Base-by-base conservation (phyloP, 2,329 filamentous ascomycete species). In the Exserohilum rostratum region DNA sequence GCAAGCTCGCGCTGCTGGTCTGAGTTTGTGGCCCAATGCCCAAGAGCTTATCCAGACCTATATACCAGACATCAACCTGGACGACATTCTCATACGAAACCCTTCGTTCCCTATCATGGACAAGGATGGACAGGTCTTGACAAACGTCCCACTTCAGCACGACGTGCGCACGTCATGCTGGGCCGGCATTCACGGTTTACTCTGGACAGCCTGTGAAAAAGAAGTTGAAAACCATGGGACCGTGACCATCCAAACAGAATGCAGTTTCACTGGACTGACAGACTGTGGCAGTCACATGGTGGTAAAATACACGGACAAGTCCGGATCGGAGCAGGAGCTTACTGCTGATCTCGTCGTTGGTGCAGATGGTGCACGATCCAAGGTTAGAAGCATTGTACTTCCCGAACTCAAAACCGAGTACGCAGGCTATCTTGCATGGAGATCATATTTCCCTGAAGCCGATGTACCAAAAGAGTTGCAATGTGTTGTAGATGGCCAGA, bases 341-440 rank as follows among this genome's bases (percentile, higher is more conserved):
- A 38, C 22, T 4, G 52, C 63, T 5, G 46, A 60, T 38, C 38
- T 66, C 1, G 50, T 67, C 6, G 57, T 66, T 18, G 63, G 54
- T 9, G 61, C 65, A 4, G 65, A 66, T 33, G 65, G 65, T 5
- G 60, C 54, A 17, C 47, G 52, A 6, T 65, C 63, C 1, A 22
- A 31, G 10, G 18, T 60, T n/a, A 62, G 62, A 3, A 46, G 33
- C 6, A 44, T 51, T 18, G 33, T 67, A 1, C 42, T 61, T 0
- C 57, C 61, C 11, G 52, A 55, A 2, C 30, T 58, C 6, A 34
- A 56, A 10, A 49, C 57, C 10, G 37, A 57, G 17, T 66, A 67
- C 35, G 57, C 53, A 9, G 64, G 62, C 12, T 64, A 64, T 44
- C 25, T 67, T 5, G 62, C 64, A 17, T 67, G 61, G 62, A 34